Conservation (phyloP, 1,284 basidiomycete species). For the Prillingera fragicola region DNA sequence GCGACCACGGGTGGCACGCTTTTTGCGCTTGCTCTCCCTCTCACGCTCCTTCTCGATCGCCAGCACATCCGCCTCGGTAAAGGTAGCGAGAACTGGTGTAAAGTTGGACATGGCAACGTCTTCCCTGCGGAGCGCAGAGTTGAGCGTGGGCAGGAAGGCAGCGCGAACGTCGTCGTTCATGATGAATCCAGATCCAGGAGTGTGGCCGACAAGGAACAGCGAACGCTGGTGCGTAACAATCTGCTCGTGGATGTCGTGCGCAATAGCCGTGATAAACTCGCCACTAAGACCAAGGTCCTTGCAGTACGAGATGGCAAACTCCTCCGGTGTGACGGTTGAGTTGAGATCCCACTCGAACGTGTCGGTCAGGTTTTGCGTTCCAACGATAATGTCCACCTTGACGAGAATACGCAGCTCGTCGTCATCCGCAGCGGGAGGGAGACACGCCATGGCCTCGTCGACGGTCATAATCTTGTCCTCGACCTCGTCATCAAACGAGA, state of each 20-base stretch:
- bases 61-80: conserved; percentile 83
- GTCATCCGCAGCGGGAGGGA: conserved; percentile 43
- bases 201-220: conserved; percentile 83
- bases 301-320: conserved; percentile 82
- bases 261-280: conserved; percentile 94
- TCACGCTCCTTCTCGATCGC: conserved; percentile 87
- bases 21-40: conserved; percentile 76
- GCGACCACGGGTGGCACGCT: conserved; percentile 76
- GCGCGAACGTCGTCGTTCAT: conserved; percentile 88
- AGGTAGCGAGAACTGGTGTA: conserved; percentile 82
- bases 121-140: conserved; percentile 58
- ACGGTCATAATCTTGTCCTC: conserved; percentile 41
- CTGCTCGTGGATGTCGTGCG: conserved; percentile 95
- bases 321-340: conserved; percentile 73
- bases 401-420: conserved; percentile 87
- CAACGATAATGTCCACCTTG: conserved; percentile 94
- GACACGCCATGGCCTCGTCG: conserved; percentile 38
- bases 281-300: conserved; percentile 83
- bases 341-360: conserved; percentile 98
- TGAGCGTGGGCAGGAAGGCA: conserved; percentile 77
- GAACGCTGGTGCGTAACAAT: conserved; percentile 86
- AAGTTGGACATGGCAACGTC: conserved; percentile 65
- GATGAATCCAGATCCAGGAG: conserved; percentile 68
- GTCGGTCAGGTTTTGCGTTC: conserved; percentile 87
- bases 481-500: conserved; percentile 20